phyloP scores from a whole-genome alignment of 352 stramenopile species.

The Phytopythium chamaehyphon region DNA sequence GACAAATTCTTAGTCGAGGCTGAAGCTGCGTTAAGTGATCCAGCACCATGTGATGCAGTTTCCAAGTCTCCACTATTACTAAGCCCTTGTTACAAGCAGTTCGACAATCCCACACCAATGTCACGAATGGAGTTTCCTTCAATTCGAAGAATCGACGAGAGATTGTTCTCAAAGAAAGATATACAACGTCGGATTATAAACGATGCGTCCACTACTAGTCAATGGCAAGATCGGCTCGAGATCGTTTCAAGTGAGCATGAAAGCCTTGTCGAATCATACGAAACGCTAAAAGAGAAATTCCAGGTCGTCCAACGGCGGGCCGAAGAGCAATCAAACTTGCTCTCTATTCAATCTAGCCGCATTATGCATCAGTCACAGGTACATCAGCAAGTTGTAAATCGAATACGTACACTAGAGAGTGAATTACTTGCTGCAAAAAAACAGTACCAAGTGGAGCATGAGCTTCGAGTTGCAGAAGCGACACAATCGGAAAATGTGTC shows the following conservation, averaged over 20 bases:
- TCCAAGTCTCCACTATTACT: no score
- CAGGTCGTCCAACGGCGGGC: conserved; percentile 48
- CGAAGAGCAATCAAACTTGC: conserved; percentile 63
- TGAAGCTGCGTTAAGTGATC: no score
- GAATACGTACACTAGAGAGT: conserved; percentile 38
- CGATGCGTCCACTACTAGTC: conserved; percentile 8
- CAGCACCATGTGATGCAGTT: no score
- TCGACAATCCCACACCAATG: not conserved
- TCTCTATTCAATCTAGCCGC: conserved; percentile 54
- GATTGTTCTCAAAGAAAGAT: not conserved
- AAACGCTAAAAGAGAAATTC: conserved; percentile 46
- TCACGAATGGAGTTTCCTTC: not conserved
- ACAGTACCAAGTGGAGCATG: conserved; percentile 43
- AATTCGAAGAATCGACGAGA: not conserved
- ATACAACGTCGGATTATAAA: conserved; percentile 8
- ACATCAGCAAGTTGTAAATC: conserved; percentile 54
- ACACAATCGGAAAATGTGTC: conserved; percentile 55
- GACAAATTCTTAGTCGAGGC: no score
- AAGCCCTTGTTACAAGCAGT: not conserved
- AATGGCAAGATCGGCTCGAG: conserved; percentile 29
- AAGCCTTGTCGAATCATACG: conserved; percentile 22
- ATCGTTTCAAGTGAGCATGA: conserved; percentile 15
- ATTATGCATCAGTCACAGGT: conserved; percentile 47
- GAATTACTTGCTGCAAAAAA: conserved; percentile 32
- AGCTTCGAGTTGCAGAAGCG: conserved; percentile 47